These are phyloP conservation scores for Akanthomyces lecanii DNA, from an alignment of 2,329 filamentous ascomycete genomes.

Conservation along the genomic window DNA sequence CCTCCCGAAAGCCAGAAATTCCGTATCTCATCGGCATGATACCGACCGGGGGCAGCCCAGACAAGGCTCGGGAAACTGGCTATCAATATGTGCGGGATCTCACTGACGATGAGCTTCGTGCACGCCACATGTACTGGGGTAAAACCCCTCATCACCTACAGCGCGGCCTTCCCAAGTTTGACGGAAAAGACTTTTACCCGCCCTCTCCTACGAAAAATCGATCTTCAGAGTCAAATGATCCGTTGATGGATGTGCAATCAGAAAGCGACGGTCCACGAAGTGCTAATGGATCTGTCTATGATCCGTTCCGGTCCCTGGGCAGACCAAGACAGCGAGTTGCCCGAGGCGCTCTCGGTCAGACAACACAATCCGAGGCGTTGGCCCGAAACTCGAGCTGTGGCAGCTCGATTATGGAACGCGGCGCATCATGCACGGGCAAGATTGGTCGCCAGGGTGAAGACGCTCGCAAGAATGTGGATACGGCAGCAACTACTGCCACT, in stretches of 20 bases:
- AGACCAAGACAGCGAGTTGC: conserved; percentile 19
- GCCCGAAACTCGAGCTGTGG: conserved; percentile 22
- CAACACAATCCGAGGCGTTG: conserved; percentile 33
- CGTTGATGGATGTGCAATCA: neutral
- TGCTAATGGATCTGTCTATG: conserved; percentile 14
- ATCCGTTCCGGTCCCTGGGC: conserved; percentile 24
- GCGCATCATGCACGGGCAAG: conserved; percentile 24
- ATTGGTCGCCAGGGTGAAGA: conserved; percentile 26
- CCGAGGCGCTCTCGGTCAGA: conserved; percentile 25
- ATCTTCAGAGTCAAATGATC: conserved; percentile 14
- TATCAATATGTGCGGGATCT: conserved; percentile 54
- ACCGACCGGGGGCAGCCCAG: conserved; percentile 40
- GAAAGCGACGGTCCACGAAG: conserved; percentile 8
- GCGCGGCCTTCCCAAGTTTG: conserved; percentile 57
- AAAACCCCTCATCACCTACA: conserved; percentile 48
- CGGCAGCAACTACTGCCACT: conserved; percentile 4
- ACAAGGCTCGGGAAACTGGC: conserved; percentile 40
- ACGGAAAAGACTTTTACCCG: conserved; percentile 61
- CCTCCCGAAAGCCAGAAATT: neutral
- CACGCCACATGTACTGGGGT: conserved; percentile 59
- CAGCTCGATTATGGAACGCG: conserved; percentile 23
- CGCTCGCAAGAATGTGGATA: conserved; percentile 25
- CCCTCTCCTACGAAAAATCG: conserved; percentile 46
- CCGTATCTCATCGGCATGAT: conserved; percentile 56
- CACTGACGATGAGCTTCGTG: conserved; percentile 54